phyloP scores from a whole-genome alignment of 2,329 filamentous ascomycete species.

The Boeremia exigua region DNA sequence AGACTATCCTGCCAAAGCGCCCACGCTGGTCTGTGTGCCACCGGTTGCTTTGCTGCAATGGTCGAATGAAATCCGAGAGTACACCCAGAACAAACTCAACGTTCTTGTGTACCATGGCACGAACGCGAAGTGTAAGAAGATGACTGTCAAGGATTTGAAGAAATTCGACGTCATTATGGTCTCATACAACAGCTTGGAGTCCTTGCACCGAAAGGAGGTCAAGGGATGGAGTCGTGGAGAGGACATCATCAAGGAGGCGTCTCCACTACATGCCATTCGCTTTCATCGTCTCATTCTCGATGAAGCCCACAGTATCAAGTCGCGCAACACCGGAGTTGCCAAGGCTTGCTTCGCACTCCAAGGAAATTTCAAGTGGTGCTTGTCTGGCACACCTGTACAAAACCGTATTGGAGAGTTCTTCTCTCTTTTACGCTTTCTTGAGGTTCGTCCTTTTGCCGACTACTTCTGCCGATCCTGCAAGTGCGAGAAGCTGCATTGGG shows the following conservation, averaged over 20 bases:
- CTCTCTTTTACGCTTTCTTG: conserved; percentile 88
- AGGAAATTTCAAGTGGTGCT: conserved; percentile 90
- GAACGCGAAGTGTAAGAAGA: conserved; percentile 79
- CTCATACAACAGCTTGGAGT: conserved; percentile 91
- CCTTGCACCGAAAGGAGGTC: conserved; percentile 87
- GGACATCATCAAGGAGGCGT: conserved; percentile 78
- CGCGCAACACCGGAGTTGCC: conserved; percentile 86
- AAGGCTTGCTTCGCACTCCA: conserved; percentile 93
- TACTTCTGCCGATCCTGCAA: conserved; percentile 91
- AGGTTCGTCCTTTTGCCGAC: conserved; percentile 85
- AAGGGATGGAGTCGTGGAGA: conserved; percentile 86
- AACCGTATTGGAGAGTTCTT: conserved; percentile 98
- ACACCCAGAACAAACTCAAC: conserved; percentile 88
- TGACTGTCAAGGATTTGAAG: conserved; percentile 76
- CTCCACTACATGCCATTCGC: conserved; percentile 77
- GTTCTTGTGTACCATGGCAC: conserved; percentile 91
- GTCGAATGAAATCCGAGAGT: conserved; percentile 64
- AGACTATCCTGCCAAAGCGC: conserved; percentile 83
- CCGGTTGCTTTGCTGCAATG: conserved; percentile 96
- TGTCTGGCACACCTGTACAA: conserved; percentile 93
- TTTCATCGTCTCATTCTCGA: conserved; percentile 95
- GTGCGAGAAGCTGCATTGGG: conserved; percentile 85
- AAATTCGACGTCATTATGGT: conserved; percentile 95
- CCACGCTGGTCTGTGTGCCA: conserved; percentile 86
- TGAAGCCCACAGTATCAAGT: conserved; percentile 94